Percentiles rank a stretch among this genome's conserved stretches.
Evolutionary conservation across 148 eudicot genomes (phyloP).

Genomic region (Vaccinium macrocarpon): DNA sequence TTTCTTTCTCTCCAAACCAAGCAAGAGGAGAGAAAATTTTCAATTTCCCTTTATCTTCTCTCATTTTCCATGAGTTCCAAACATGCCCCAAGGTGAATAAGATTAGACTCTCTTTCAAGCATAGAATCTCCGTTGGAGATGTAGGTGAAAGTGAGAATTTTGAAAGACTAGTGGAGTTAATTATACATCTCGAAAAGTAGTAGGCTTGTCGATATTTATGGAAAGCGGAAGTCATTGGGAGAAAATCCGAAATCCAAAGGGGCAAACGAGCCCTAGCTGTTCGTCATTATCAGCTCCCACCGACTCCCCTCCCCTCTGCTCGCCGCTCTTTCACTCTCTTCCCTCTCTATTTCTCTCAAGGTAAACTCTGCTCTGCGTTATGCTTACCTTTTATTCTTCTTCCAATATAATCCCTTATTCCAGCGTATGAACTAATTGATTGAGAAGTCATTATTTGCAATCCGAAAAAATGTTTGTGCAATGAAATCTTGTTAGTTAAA

Average conservation of each 20-base stretch:
- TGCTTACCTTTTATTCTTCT: neutral
- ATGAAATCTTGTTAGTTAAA: neutral
- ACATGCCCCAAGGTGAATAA: too few relatives aligned
- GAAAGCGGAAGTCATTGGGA: neutral
- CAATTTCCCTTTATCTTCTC: too few relatives aligned
- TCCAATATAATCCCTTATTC: neutral
- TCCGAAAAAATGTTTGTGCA: neutral
- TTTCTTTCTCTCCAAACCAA: too few relatives aligned
- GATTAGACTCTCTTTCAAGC: too few relatives aligned
- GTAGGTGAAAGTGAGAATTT: neutral
- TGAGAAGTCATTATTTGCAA: neutral
- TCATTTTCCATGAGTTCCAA: too few relatives aligned
- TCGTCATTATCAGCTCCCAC: neutral
- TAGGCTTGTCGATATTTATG: neutral
- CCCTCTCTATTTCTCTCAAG: neutral
- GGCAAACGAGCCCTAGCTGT: conserved; percentile 8
- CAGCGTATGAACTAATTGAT: neutral
- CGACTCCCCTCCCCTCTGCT: neutral
- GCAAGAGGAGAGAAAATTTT: too few relatives aligned
- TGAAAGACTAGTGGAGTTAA: neutral
- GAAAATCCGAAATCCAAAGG: neutral
- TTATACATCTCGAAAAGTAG: neutral
- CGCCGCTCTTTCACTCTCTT: neutral
- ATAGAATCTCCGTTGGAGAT: neutral
- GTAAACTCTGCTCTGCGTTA: neutral